Evolutionary conservation across 306 rosid species (phyloP), one percentile per base, ranked within the genome.

Genomic region (Ormosia semicastrata): DNA sequence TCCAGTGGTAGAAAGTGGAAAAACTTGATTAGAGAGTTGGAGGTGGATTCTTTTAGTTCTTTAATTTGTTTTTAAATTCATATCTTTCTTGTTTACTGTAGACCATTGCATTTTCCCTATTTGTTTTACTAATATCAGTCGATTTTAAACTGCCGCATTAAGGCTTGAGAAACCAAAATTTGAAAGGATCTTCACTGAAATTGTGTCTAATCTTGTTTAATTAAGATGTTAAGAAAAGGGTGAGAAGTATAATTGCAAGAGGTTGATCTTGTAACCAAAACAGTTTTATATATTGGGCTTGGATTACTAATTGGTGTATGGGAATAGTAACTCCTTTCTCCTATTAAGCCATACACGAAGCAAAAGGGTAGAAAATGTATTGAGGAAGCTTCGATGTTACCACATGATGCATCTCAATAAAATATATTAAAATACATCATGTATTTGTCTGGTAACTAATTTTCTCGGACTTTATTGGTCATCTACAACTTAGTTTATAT

Each of bases 381-480:
- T 30, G 60, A 62, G 83, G 66, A 78, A 72, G 71, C 49, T 40
- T 34, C 54, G 44, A 54, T 41, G 30, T 50, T 52, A 70, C 30
- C 69, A 1, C 4, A 14, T 52, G 29, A 60, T 77, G 57, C n/a
- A 53, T 77, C 70, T 60, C 37, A 32, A 2, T 32, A 32, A 18
- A 66, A 66, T n/a, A 10, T 57, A 18, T 39, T 37, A 15, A 49
- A 29, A 53, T 83, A 29, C 65, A 71, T 41, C 60, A 60, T 24
- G 10, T 24, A 57, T 57, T 57, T 3, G 12, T 3, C 18, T 57
- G 24, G 24, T 24, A 24, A 24, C 24, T 24, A 57, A 63, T 34
- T 63, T 5, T 34, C 17, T 59, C 13, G 17, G 40, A 13, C 6
- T 4, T 66, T 13, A 4, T 10, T 44, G 29, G 41, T 46, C 24